Evolutionary conservation across 768 basidiomycete genomes (phyloP).

Genomic region (Sistotremastrum suecicum): DNA sequence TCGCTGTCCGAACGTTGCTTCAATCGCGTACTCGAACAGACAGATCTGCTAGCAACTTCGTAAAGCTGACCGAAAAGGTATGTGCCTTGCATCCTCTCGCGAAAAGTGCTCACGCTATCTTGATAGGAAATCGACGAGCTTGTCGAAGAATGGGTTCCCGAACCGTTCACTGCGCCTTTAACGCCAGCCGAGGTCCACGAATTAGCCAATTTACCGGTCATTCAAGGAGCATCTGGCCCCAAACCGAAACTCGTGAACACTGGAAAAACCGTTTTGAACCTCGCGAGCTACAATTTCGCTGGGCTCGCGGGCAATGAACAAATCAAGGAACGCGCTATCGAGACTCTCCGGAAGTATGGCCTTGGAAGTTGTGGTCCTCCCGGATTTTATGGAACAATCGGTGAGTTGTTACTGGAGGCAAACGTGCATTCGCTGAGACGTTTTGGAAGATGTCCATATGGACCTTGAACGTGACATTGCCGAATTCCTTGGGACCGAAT

Average conservation of each 20-base stretch:
- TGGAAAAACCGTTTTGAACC: conserved; percentile 68
- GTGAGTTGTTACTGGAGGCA: conserved; percentile 29
- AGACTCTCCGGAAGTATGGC: conserved; percentile 78
- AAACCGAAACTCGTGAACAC: conserved; percentile 63
- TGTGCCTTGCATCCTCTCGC: conserved; percentile 7
- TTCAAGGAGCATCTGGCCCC: conserved; percentile 68
- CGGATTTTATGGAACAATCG: conserved; percentile 93
- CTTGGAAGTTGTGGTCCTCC: conserved; percentile 92
- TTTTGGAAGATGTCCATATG: conserved; percentile 70
- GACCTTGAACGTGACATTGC: conserved; percentile 81
- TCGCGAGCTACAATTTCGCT: conserved; percentile 85
- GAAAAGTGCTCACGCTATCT: neutral
- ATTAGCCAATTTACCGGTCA: conserved; percentile 60
- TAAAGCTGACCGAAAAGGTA: conserved; percentile 84
- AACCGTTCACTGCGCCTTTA: conserved; percentile 60
- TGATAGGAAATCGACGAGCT: conserved; percentile 89
- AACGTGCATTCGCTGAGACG: neutral
- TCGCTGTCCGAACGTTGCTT: conserved; percentile 80
- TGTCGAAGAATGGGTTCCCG: conserved; percentile 89
- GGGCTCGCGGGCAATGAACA: conserved; percentile 80
- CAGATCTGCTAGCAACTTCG: conserved; percentile 73
- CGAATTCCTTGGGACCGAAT: conserved; percentile 79
- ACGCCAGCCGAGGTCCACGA: conserved; percentile 46
- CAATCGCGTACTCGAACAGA: conserved; percentile 84
- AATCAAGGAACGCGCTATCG: conserved; percentile 75